These are phyloP conservation scores for Euclidium syriacum DNA, from an alignment of 345 rosid species.

Conservation along the genomic window DNA sequence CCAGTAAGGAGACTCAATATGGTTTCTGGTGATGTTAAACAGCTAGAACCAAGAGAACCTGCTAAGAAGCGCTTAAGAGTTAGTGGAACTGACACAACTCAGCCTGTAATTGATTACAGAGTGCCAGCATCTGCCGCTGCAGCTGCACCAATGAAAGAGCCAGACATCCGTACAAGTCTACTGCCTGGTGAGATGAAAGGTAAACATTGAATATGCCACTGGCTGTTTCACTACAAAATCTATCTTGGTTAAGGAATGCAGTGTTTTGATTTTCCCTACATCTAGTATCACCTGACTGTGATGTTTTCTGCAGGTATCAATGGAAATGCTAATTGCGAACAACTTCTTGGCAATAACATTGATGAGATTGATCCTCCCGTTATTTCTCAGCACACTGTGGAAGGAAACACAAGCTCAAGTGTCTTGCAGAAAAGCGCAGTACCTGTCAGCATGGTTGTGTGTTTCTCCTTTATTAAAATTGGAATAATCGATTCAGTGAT, in stretches of 20 bases:
- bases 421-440: constrained; percentile 36
- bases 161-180: constrained; percentile 28
- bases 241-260: constrained; percentile 26
- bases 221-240: constrained; percentile 31
- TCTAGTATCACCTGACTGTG: constrained; percentile 9
- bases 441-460: constrained; percentile 29
- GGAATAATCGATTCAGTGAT: neutral
- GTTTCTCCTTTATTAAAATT: constrained; percentile 1
- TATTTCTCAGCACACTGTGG: constrained; percentile 28
- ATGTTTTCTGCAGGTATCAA: constrained; percentile 44
- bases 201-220: constrained; percentile 9
- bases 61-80: constrained; percentile 62
- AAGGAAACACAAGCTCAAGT: constrained; percentile 28
- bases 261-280: neutral
- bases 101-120: constrained; percentile 26
- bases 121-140: constrained; percentile 29
- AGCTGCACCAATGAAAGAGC: constrained; percentile 35
- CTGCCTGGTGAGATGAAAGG: constrained; percentile 34
- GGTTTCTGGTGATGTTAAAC: constrained; percentile 36
- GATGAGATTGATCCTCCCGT: constrained; percentile 33
- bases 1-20: constrained; percentile 36
- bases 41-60: constrained; percentile 46
- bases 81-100: constrained; percentile 34
- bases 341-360: constrained; percentile 32
- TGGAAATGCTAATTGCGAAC: constrained; percentile 30